These are phyloP conservation scores for Camellia japonica DNA, from an alignment of 148 eudicot species.

Conservation along the genomic window DNA sequence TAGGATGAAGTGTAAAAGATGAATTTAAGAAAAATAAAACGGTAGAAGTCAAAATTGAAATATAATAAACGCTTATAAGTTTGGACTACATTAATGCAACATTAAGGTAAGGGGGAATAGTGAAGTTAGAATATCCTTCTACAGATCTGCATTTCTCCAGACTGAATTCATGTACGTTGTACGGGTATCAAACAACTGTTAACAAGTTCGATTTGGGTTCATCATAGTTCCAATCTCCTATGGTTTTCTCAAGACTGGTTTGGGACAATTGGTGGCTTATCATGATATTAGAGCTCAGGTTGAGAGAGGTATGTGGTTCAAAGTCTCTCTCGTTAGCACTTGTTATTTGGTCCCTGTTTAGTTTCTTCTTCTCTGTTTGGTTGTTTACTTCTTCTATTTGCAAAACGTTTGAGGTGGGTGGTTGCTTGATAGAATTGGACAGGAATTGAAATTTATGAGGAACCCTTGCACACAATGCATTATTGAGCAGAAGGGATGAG, in stretches of 20 bases:
- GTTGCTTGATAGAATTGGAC: neutral
- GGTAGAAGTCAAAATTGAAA: neutral
- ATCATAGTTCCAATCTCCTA: no score
- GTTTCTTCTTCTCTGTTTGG: no score
- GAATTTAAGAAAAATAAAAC: no score
- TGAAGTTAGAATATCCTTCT: neutral
- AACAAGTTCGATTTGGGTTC: neutral
- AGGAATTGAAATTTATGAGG: no score
- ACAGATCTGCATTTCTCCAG: neutral
- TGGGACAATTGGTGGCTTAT: no score
- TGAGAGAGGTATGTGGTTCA: no score
- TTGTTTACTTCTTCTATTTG: no score
- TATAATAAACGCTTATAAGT: neutral
- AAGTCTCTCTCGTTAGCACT: no score
- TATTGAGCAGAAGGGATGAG: neutral
- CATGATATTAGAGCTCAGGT: no score
- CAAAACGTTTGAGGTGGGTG: neutral
- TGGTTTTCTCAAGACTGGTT: no score
- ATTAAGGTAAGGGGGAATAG: neutral
- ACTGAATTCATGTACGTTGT: neutral
- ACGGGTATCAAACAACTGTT: neutral
- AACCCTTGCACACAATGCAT: neutral
- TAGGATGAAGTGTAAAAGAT: no score
- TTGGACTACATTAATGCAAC: neutral
- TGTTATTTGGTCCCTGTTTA: no score